Evolutionary conservation across 306 rosid species (phyloP).

Genomic region (Cucumis hystrix): DNA sequence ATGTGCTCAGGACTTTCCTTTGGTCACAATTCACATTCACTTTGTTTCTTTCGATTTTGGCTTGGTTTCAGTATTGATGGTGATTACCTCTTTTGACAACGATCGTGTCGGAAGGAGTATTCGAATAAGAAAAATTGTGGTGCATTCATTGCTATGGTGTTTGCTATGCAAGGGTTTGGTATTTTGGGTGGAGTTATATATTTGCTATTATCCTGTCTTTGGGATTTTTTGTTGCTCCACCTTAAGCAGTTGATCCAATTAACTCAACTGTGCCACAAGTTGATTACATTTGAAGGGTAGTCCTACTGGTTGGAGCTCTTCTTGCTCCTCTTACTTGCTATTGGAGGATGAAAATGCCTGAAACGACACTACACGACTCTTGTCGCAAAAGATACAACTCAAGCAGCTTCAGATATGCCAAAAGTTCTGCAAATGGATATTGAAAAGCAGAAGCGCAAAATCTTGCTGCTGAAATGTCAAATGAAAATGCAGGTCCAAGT

Average conservation of each 20-base stretch:
- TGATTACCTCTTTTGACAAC: conserved; percentile 77
- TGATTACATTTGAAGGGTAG: conserved; percentile 54
- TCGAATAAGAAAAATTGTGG: conserved; percentile 72
- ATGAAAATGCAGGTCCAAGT: not conserved
- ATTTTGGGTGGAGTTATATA: conserved; percentile 48
- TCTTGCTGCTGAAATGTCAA: not conserved
- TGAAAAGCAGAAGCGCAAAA: conserved; percentile 16
- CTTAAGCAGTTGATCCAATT: conserved; percentile 25
- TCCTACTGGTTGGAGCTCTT: conserved; percentile 57
- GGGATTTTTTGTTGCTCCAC: conserved; percentile 25
- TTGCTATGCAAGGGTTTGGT: conserved; percentile 85
- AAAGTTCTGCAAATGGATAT: conserved; percentile 50
- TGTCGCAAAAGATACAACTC: conserved; percentile 33
- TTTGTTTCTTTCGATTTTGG: conserved; percentile 70
- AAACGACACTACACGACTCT: conserved; percentile 65
- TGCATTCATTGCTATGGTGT: conserved; percentile 63
- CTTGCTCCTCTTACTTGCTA: conserved; percentile 60
- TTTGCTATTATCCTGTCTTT: conserved; percentile 35
- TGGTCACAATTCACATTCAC: conserved; percentile 34
- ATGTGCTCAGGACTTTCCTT: conserved; percentile 59
- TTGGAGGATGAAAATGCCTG: conserved; percentile 65
- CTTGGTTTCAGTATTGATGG: conserved; percentile 80
- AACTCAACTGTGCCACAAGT: conserved; percentile 52
- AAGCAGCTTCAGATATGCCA: conserved; percentile 59
- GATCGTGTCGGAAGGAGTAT: conserved; percentile 73